Conservation (phyloP, 176 grass and related monocot genomes). For the Otatea glauca region DNA sequence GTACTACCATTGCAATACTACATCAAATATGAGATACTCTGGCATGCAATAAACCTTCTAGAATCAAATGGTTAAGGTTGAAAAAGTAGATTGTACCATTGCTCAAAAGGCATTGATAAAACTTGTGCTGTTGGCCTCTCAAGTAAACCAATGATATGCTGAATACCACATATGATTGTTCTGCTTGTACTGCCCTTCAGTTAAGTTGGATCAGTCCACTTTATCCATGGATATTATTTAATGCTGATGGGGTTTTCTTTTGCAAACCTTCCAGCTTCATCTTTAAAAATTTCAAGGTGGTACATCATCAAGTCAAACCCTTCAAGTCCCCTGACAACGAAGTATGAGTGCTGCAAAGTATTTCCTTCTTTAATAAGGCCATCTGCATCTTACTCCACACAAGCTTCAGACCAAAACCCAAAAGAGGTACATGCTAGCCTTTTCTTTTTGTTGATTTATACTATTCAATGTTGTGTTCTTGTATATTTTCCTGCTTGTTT, state of each 20-base stretch:
- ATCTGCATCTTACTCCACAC: slow-evolving; percentile 83
- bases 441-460: slow-evolving; percentile 25
- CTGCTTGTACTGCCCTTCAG: neutral
- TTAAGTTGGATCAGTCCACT: neutral
- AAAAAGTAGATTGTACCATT: neutral
- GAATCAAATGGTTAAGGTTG: slow-evolving; percentile 12
- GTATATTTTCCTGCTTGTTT: slow-evolving; percentile 19
- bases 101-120: neutral
- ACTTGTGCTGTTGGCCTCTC: slow-evolving; percentile 8
- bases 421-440: slow-evolving; percentile 66
- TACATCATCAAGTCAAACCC: slow-evolving; percentile 51
- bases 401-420: slow-evolving; percentile 65
- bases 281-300: slow-evolving; percentile 48
- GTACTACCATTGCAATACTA: neutral
- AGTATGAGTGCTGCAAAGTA: slow-evolving; percentile 32
- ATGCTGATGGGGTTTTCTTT: slow-evolving; percentile 31
- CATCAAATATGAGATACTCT: slow-evolving; percentile 16
- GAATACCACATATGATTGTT: neutral
- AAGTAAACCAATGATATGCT: slow-evolving; percentile 11
- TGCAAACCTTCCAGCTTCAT: slow-evolving; percentile 43
- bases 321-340: slow-evolving; percentile 41
- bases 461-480: slow-evolving; percentile 2
- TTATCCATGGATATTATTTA: slow-evolving; percentile 2
- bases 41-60: neutral
- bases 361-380: slow-evolving; percentile 54